Evolutionary conservation across 2,329 filamentous ascomycete genomes (phyloP), one percentile per base, ranked within the genome.

Genomic region (Arthrobotrys conoides): DNA sequence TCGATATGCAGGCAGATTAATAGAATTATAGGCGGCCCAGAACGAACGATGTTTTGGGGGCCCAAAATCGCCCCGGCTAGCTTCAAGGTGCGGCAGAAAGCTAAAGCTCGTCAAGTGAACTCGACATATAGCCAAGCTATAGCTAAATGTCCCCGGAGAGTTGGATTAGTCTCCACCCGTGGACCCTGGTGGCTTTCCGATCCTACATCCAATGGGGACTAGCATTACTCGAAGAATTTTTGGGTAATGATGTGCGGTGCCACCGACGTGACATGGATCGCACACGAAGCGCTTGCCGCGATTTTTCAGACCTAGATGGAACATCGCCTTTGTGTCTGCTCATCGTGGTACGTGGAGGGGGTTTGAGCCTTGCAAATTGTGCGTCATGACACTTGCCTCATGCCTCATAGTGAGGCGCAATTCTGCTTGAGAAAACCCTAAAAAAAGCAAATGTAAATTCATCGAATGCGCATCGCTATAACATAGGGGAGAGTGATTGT

Each of bases 321-420:
- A 76, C 59, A 51, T 61, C 27, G 24, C 41, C 24, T 53, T 33
- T 63, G 59, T 67, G 66, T 71, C 63, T 66, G 33, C 18, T 36
- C 63, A 71, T 24, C 20, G 65, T 71, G 61, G 59, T 71, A 77
- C 67, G 67, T 71, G 51, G 53, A 63, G 36, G 51, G 41, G 30
- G 66, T 71, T 76, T 76, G 24, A 71, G 67, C 73, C 67, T 71
- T 77, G 59, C 64, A 72, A 46, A 30, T 72, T 65, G 73, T 77
- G 73, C 73, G 68, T 77, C 73, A 77, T 57, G 67, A 77, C 64
- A 65, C 55, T 33, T 67, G 67, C 67, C 61, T 71, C 73, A 77
- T 77, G 73, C 67, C 67, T 71, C 73, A 77, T 57, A 51, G 38
- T 71, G 73, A 77, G 73, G 73, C 73, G 73, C 59, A 77, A 36